Base-by-base conservation (phyloP, 805 yeast genomes). In the Candida broadrunensis region DNA sequence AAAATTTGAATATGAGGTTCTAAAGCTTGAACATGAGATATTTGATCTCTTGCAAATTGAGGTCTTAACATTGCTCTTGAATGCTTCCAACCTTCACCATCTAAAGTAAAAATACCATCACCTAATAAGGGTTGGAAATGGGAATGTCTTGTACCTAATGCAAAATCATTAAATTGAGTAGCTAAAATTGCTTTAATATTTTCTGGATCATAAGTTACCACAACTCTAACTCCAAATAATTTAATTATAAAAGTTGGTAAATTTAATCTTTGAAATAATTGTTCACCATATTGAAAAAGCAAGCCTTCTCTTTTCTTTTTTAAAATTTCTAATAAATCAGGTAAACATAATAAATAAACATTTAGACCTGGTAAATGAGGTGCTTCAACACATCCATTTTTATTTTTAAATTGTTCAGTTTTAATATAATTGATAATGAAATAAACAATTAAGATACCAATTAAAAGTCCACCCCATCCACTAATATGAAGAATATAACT, bases 41-140 rank as follows among this genome's bases (percentile, higher is more conserved):
- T 54, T 44, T 63, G 66, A 42, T 65, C 70, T 44, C 70, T 56
- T 12, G 67, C 55, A 45, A 65, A 66, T 38, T 62, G 66, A 4
- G 72, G 72, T 42, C 70, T 54, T 41, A 66, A 56, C 51, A 66
- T 50, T 7, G 67, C 60, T 38, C 72, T 48, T 19, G 63, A 56
- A 33, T 63, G 60, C 45, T 65, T 65, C 72, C 71, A 65, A n/a
- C 70, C 68, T 17, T 46, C 53, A 18, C 63, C 61, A 43, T 65
- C 71, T 24, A 65, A 52, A 14, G 71, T 64, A 47, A 66, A 66
- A 20, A 66, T 60, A 2, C 70, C 70, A 41, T 64, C 65, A 3
- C 70, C 72, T 29, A 65, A 51, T 4, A 64, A 48, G 19, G 67
- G 66, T 20, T 48, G 41, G 44, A 63, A 60, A 36, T 54, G 61